Evolutionary conservation across 2,329 filamentous ascomycete genomes (phyloP), one percentile per base, ranked within the genome.

Genomic region (Trichoderma oligosporum): DNA sequence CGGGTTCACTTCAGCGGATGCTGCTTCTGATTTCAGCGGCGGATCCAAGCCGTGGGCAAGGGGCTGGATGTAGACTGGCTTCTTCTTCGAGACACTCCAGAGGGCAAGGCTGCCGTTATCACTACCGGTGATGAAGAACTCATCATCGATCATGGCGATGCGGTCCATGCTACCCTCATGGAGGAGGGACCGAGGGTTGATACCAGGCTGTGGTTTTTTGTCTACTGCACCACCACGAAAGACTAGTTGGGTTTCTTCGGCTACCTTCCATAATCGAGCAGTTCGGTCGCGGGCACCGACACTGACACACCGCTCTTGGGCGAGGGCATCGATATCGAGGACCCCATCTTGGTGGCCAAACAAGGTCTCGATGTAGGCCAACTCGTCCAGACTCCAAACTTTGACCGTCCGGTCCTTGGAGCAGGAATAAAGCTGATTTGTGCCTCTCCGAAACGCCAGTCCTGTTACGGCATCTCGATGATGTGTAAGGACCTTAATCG

Each of bases 281-380:
- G 92, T 97, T 57, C 93, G 86, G 71, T 99, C 94, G 62, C 94
- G 82, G 5, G 91, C 88, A 56, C 94, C 94, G 16, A 96, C 94
- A 61, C 87, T 94, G 59, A 97, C 81, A 69, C 94, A 97, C 47
- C 91, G 86, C 72, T 97, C 94, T 64, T 91, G 85, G 2, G 87
- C 86, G 61, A 96, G 80, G 20, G 90, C 87, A 62, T 89, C 88
- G 55, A 99, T 83, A 67, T 91, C 89, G 35, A 93, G 80, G 4
- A 97, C 88, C 62, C 89, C 82, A 69, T 97, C 93, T 69, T 97
- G 93, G 74, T 99, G 94, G 42, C 94, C 94, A 68, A 97, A 97
- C 0, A 99, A 79, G 0, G 93, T 97, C 73, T 99, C 94, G 27
- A 97, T 84, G 68, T 97, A 99, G 44, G 93, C 91, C 61, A 96